Conservation (phyloP, 2,329 filamentous ascomycete species). For the Lachnellula willkommii region DNA sequence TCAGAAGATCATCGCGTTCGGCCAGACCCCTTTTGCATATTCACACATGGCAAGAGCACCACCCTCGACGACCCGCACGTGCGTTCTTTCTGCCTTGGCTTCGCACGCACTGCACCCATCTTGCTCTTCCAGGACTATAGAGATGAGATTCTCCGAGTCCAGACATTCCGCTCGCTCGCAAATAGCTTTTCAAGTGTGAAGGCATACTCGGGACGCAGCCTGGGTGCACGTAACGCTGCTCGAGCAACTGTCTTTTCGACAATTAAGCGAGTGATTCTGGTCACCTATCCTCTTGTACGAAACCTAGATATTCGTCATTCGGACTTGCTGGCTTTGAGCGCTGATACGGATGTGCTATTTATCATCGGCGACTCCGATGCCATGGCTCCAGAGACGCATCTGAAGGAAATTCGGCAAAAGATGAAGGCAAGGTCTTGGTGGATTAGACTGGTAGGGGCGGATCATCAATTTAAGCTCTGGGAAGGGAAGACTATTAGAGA, state of each 20-base stretch:
- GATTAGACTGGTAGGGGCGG: background rate
- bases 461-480: background rate
- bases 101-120: background rate
- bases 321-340: conserved; percentile 3
- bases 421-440: conserved; percentile 8
- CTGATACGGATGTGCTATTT: conserved; percentile 6
- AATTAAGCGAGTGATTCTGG: conserved; percentile 1
- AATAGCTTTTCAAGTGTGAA: conserved; percentile 1
- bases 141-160: conserved; percentile 1
- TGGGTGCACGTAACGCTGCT: conserved; percentile 3
- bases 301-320: conserved; percentile 1
- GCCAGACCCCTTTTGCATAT: background rate
- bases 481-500: background rate
- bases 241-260: background rate
- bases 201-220: conserved; percentile 1
- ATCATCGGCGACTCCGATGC: conserved; percentile 5
- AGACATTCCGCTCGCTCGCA: background rate
- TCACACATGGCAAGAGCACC: conserved; percentile 1
- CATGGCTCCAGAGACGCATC: conserved; percentile 1
- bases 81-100: conserved; percentile 2
- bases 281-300: conserved; percentile 6
- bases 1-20: background rate
- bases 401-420: conserved; percentile 2
- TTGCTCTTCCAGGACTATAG: conserved; percentile 4
- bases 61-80: conserved; percentile 1